phyloP scores from a whole-genome alignment of 257 asterid genomes.

The Petunia axillaris region DNA sequence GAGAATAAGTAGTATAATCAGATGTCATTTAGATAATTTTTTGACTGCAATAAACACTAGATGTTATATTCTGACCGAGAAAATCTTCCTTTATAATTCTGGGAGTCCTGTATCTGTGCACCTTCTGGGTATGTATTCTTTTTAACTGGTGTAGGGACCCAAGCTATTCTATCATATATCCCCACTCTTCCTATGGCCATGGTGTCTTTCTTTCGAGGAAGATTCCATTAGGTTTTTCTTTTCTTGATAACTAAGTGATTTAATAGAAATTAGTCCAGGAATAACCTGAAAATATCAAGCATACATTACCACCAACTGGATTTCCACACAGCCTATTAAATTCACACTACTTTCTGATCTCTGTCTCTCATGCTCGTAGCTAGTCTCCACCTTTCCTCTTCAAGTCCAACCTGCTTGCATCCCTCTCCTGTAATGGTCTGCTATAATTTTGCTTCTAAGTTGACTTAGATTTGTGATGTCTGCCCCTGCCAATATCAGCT shows the following conservation, averaged over 20 bases:
- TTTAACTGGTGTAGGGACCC: conserved; percentile 1
- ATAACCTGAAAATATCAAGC: not conserved
- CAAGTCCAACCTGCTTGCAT: not conserved
- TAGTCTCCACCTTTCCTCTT: not conserved
- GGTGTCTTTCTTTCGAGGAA: not conserved
- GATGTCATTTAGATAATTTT: not conserved
- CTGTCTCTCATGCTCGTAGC: not conserved
- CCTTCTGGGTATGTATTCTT: conserved; percentile 15
- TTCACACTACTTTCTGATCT: conserved; percentile 11
- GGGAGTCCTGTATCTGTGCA: not conserved
- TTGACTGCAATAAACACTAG: not conserved
- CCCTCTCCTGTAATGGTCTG: not conserved
- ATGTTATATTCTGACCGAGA: not conserved
- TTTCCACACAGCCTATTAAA: conserved; percentile 3
- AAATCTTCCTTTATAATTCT: not conserved
- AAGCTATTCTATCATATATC: conserved; percentile 12
- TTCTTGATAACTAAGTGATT: not conserved
- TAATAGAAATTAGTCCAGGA: conserved; percentile 1
- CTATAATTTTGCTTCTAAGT: conserved; percentile 11
- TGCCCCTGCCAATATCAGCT: not conserved
- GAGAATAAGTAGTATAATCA: not conserved
- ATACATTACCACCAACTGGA: not conserved
- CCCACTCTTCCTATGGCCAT: conserved; percentile 5
- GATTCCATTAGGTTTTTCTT: not conserved
- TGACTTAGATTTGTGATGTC: not conserved